A percentile compares a stretch with the other conserved stretches of the same genome.
These are phyloP conservation scores for Testicularia cyperi DNA, from an alignment of 1,284 basidiomycete species.

Conservation along the genomic window DNA sequence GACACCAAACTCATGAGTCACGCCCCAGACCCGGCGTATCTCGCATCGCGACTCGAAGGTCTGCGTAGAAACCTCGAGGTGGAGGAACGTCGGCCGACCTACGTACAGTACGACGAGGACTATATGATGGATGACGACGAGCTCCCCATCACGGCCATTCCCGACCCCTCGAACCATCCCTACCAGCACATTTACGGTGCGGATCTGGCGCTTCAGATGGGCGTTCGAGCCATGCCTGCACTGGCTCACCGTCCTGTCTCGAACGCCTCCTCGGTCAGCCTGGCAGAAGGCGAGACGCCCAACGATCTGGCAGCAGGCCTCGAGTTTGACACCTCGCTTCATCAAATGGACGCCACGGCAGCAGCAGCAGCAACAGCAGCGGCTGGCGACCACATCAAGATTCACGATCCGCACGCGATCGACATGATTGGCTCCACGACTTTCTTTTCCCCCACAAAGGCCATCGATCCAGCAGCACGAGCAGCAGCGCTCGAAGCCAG, in stretches of 20 bases:
- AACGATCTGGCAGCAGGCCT: no score
- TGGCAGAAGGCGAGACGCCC: conserved; percentile 34
- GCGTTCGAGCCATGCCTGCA: conserved; percentile 9
- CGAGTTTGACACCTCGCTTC: conserved; percentile 29
- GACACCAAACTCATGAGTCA: conserved; percentile 50
- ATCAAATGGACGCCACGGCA: conserved; percentile 10
- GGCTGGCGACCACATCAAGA: conserved; percentile 13
- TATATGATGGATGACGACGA: conserved; percentile 19
- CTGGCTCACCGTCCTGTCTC: conserved; percentile 35
- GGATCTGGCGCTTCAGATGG: background rate
- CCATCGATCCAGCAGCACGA: conserved; percentile 38
- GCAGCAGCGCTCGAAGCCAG: conserved; percentile 49
- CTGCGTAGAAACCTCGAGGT: conserved; percentile 49
- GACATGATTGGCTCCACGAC: conserved; percentile 9
- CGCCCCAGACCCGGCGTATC: conserved; percentile 50
- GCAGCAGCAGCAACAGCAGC: conserved; percentile 2
- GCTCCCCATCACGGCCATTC: background rate
- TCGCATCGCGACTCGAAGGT: conserved; percentile 48
- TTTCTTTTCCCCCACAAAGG: conserved; percentile 8
- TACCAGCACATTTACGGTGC: background rate
- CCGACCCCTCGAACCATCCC: no score
- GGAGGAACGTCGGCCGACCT: conserved; percentile 31
- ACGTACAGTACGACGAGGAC: conserved; percentile 43
- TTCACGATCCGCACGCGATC: conserved; percentile 12
- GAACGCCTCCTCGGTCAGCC: conserved; percentile 34